Base-by-base conservation (phyloP, 140 eudicot species). In the Senecio squalidus region DNA sequence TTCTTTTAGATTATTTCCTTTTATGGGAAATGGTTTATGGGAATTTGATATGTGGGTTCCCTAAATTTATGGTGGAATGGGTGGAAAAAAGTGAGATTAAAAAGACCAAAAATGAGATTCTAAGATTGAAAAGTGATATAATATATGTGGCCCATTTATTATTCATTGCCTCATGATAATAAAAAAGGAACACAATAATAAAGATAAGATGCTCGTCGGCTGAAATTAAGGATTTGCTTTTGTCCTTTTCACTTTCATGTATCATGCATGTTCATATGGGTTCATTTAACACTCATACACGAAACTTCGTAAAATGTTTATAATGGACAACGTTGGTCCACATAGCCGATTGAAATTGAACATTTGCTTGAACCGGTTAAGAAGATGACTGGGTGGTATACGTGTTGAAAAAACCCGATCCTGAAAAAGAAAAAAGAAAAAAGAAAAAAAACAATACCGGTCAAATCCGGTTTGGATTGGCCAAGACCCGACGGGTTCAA, bases 151-250 rank as follows among this genome's bases (percentile, higher is more conserved):
- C 46, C 55, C 63, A 41, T n/a, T n/a, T n/a, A n/a, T 55, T 58
- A 68, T 36, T 36, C 56, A 58, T 60, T 67, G 58, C 48, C 57
- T 46, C 31, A 31, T 41, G 44, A 67, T 56, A 30, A 46, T 58
- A 26, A 23, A 8, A 31, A 31, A 18, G n/a, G 31, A 60, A 15
- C 67, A 4, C 20, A 6, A 36, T 8, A 44, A 4, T 14, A 23
- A 21, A 30, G 72, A 68, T 53, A 54, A 44, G 63, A 54, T 40
- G 44, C 52, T 41, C 52, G 13, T 25, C 24, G 45, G 33, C 62
- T 29, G 54, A 61, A 61, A 16, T 45, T 61, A 20, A 44, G 67
- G 67, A 53, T 18, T 60, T 44, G 55, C 55, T 28, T 29, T 43
- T 29, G 72, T 67, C 57, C 47, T 43, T 67, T 41, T 48, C 36